Conservation (phyloP, 2,329 filamentous ascomycete genomes). For the Drechslerella stenobrocha region DNA sequence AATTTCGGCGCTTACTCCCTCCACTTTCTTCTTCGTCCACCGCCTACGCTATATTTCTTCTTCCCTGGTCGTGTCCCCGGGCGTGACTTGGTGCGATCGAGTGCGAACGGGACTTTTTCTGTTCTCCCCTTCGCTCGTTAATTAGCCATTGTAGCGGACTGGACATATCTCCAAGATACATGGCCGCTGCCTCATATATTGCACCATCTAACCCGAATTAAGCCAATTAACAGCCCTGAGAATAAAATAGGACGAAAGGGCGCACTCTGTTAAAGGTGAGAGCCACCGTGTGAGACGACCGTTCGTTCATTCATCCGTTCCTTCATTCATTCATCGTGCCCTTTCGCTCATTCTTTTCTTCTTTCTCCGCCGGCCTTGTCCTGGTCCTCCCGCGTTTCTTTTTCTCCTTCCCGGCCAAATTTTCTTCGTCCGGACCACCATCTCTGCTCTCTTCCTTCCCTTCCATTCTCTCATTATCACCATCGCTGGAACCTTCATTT, state of each 20-base stretch:
- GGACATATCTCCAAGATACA: constrained; percentile 15
- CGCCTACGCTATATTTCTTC: constrained; percentile 7
- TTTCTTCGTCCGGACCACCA: constrained; percentile 34
- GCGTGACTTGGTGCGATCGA: constrained; percentile 18
- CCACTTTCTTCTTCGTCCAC: constrained; percentile 4
- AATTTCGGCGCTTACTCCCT: constrained; percentile 46
- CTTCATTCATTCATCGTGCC: not conserved
- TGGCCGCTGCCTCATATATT: constrained; percentile 12
- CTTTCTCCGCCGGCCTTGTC: constrained; percentile 9
- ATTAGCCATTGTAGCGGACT: constrained; percentile 17
- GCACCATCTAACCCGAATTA: constrained; percentile 48
- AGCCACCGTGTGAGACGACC: not conserved
- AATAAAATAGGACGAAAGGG: constrained; percentile 1
- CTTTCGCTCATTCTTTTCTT: not conserved
- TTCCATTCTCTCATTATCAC: constrained; percentile 2
- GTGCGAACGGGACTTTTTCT: constrained; percentile 32
- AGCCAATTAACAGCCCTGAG: constrained; percentile 8
- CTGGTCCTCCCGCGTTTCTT: constrained; percentile 21
- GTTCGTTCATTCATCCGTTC: constrained; percentile 3
- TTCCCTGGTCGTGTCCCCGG: constrained; percentile 2
- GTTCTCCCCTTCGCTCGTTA: constrained; percentile 37
- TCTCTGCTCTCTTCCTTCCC: constrained; percentile 31
- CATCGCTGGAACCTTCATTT: constrained; percentile 9
- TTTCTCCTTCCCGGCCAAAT: constrained; percentile 20
- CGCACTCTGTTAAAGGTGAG: not conserved